phyloP scores from a whole-genome alignment of 164 flowering plant genomes.

The Kalanchoe fedtschenkoi region DNA sequence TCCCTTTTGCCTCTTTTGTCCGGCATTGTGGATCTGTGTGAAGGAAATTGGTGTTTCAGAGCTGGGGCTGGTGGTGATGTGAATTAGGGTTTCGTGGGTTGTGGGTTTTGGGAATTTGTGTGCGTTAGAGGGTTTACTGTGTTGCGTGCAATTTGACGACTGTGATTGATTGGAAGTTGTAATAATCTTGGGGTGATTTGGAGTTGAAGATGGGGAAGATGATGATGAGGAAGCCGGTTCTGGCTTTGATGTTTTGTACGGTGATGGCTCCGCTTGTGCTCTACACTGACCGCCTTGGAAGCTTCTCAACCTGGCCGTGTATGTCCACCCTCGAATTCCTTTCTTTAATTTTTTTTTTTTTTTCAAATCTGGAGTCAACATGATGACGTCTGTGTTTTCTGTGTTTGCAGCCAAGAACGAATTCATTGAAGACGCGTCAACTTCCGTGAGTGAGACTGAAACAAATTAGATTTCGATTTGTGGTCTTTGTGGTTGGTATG shows the following conservation, averaged over 20 bases:
- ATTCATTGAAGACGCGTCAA: slow-evolving; percentile 47
- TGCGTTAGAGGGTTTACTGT: no score
- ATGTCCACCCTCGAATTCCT: slow-evolving; percentile 9
- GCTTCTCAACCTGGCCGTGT: slow-evolving; percentile 34
- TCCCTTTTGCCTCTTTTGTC: not conserved
- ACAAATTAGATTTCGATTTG: not conserved
- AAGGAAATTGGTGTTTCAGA: not conserved
- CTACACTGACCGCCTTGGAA: slow-evolving; percentile 54
- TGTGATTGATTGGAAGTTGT: no score
- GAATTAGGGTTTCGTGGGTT: not conserved
- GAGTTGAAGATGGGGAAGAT: slow-evolving; percentile 8
- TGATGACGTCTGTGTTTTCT: not conserved
- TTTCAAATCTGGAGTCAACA: not conserved
- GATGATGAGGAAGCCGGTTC: slow-evolving; percentile 45
- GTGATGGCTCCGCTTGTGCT: slow-evolving; percentile 75
- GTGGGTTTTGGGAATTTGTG: not conserved
- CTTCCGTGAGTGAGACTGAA: slow-evolving; percentile 38
- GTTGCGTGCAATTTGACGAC: no score
- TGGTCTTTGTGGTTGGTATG: not conserved
- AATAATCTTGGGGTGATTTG: no score
- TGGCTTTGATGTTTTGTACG: slow-evolving; percentile 49
- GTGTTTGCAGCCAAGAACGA: slow-evolving; percentile 44
- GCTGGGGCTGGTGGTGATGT: no score
- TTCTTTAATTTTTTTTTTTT: not conserved
- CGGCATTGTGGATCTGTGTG: not conserved